Conservation (phyloP, 306 rosid genomes). For the Ormosia semicastrata region DNA sequence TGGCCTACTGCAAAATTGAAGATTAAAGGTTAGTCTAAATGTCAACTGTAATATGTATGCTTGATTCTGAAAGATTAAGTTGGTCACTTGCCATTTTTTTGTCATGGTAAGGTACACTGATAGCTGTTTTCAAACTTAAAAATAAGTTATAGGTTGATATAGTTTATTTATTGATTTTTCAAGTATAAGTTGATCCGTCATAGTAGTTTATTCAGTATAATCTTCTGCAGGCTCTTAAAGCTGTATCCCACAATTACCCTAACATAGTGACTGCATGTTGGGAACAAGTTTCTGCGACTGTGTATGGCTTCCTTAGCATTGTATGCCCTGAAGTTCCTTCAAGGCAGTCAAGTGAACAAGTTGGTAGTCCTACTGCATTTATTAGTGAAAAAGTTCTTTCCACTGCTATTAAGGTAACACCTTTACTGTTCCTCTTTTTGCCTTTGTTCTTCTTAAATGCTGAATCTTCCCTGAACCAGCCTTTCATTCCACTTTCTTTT, state of each 20-base stretch:
- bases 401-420: slow-evolving; percentile 66
- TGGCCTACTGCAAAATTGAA: slow-evolving; percentile 1
- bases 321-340: slow-evolving; percentile 48
- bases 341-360: slow-evolving; percentile 54
- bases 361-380: slow-evolving; percentile 38
- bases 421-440: neutral
- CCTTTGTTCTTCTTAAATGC: neutral
- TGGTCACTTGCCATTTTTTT: slow-evolving; percentile 16
- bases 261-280: slow-evolving; percentile 64
- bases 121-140: slow-evolving; percentile 8
- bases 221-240: slow-evolving; percentile 74
- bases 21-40: neutral
- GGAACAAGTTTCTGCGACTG: slow-evolving; percentile 64
- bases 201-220: slow-evolving; percentile 18
- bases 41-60: neutral
- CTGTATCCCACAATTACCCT: slow-evolving; percentile 85
- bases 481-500: neutral
- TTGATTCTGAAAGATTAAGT: neutral
- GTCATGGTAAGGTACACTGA: neutral
- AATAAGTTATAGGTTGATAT: neutral
- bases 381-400: slow-evolving; percentile 66
- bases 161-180: slow-evolving; percentile 9
- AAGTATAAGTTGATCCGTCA: slow-evolving; percentile 7
- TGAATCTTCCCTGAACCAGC: neutral
- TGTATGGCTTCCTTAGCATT: slow-evolving; percentile 51